These are phyloP conservation scores for Tremella yokohamensis DNA, from an alignment of 768 basidiomycete genomes.

Conservation along the genomic window DNA sequence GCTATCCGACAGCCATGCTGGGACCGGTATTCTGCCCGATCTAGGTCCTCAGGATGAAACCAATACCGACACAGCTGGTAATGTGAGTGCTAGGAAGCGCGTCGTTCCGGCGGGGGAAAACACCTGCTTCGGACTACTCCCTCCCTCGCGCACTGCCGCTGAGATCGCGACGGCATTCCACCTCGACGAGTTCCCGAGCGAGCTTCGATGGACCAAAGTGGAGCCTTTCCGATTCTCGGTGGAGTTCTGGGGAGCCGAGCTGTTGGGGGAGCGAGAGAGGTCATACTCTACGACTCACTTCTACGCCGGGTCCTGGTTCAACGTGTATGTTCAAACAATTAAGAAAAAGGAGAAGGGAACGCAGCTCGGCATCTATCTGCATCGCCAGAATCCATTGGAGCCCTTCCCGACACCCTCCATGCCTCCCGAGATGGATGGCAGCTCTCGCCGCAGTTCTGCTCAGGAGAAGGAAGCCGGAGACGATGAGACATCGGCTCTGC, in stretches of 20 bases:
- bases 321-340: conserved; percentile 79
- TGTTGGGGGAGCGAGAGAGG: conserved; percentile 76
- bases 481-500: too few species aligned
- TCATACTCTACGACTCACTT: conserved; percentile 81
- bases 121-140: conserved; percentile 48
- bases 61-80: background rate
- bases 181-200: conserved; percentile 11
- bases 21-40: conserved; percentile 37
- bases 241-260: conserved; percentile 83
- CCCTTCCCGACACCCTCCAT: conserved; percentile 14
- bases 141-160: conserved; percentile 16
- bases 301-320: conserved; percentile 80
- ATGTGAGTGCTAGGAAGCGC: conserved; percentile 2
- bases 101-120: conserved; percentile 34
- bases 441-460: too few species aligned
- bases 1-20: conserved; percentile 1
- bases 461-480: too few species aligned
- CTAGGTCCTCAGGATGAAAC: conserved; percentile 31
- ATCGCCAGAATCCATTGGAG: conserved; percentile 59
- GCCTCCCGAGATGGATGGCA: conserved; percentile 19
- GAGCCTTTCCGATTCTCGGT: conserved; percentile 73
- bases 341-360: conserved; percentile 64
- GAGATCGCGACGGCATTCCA: conserved; percentile 19
- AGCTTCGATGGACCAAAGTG: conserved; percentile 43
- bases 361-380: conserved; percentile 84